Base-by-base conservation (phyloP, 768 basidiomycete species). In the Symmetrospora coprosmae region DNA sequence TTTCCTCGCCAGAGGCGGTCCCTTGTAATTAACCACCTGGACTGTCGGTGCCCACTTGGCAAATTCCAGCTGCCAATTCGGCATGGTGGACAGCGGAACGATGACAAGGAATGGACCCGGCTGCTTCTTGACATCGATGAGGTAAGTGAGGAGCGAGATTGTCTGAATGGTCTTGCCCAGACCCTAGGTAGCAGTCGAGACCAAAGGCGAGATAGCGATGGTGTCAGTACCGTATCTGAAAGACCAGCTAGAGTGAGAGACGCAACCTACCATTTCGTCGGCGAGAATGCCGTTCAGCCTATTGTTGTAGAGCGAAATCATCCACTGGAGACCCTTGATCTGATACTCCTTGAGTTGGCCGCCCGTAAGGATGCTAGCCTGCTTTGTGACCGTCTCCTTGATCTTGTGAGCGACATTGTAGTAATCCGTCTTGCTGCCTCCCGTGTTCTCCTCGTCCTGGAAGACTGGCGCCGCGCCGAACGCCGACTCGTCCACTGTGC, bases 371-470 rank as follows among this genome's bases (percentile, higher is more conserved):
- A 91, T 74, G 2, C 78, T 73, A 0, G 92, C 88, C 69, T 97
- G 92, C 49, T 79, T 48, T 2, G 80, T 74, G 63, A 97, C 74
- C 73, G 78, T 90, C 78, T 99, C 94, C 67, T 83, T 84, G 66
- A 88, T 84, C 62, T 82, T 78, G 72, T 97, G 94, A 1, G 94
- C 90, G 51, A 97, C 86, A 4, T 87, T 86, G 69, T 96, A 96
- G 74, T 97, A 97, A 70, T 97, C 94, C 55, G 90, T 81, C 75
- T 83, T 96, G 69, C 76, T 77, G 68, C 80, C 83, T 51, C 78
- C 78, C 33, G 80, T 79, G 38, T 76, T 74, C 3, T 19, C 58
- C 51, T 71, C 73, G 19, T 89, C 86, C 21, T 79, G 76, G 35
- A 69, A 69, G 6, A 73, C 74, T 47, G 74, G 70, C 37, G 73